These are phyloP conservation scores for Boechera divaricarpa DNA, from an alignment of 345 rosid species.

Conservation along the genomic window DNA sequence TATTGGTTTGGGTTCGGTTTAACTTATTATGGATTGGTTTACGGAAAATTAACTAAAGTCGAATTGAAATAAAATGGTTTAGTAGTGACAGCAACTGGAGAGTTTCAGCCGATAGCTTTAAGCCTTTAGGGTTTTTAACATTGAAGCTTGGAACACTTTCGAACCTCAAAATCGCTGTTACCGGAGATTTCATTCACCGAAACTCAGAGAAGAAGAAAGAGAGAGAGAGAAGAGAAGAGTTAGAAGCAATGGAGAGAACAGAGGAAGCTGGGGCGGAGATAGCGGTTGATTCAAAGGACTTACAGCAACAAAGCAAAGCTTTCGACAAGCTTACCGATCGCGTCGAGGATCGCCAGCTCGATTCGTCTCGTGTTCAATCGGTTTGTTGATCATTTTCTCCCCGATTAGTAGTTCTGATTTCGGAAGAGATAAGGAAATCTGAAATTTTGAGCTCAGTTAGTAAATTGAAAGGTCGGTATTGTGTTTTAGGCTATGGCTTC, in stretches of 20 bases:
- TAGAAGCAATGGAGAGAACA: slow-evolving; percentile 66
- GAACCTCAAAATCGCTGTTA: slow-evolving; percentile 22
- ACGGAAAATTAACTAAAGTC: background rate
- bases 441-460: slow-evolving; percentile 16
- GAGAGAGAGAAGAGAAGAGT: slow-evolving; percentile 7
- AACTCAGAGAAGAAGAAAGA: slow-evolving; percentile 9
- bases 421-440: background rate
- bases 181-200: slow-evolving; percentile 30
- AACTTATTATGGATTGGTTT: too few species aligned
- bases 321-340: slow-evolving; percentile 97
- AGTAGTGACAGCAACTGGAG: background rate
- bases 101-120: too few species aligned
- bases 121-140: slow-evolving; percentile 38
- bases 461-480: background rate
- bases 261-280: slow-evolving; percentile 71
- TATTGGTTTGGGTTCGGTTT: background rate
- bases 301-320: slow-evolving; percentile 98
- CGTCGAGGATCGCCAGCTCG: slow-evolving; percentile 98
- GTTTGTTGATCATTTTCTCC: slow-evolving; percentile 40
- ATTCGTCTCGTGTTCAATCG: slow-evolving; percentile 92
- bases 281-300: slow-evolving; percentile 79
- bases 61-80: slow-evolving; percentile 10
- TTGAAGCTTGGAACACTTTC: slow-evolving; percentile 28
- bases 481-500: slow-evolving; percentile 94
- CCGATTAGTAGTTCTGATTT: background rate